Evolutionary conservation across 2,329 filamentous ascomycete genomes (phyloP).

Genomic region (Colletotrichum abscissum): DNA sequence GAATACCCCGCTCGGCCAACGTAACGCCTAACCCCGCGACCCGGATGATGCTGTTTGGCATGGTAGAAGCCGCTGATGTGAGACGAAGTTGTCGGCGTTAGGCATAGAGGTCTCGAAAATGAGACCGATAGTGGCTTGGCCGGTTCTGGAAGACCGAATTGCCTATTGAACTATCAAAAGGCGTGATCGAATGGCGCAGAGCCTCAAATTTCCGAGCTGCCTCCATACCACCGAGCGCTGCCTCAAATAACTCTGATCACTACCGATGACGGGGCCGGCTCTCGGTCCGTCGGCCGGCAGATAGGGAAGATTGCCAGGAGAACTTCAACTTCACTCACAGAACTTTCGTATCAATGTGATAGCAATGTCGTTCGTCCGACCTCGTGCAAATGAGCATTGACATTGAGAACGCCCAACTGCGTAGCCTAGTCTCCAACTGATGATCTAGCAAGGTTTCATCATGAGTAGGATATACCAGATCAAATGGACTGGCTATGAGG

Average conservation of each 20-base stretch:
- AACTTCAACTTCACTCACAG: neutral
- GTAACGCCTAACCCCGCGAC: constrained; percentile 16
- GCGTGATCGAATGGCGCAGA: neutral
- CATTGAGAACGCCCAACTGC: neutral
- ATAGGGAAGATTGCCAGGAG: neutral
- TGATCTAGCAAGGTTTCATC: neutral
- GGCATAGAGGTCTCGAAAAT: neutral
- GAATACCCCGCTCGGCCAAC: constrained; percentile 16
- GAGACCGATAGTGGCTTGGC: neutral
- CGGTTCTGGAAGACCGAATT: neutral
- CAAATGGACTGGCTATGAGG: too few species aligned
- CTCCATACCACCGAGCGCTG: neutral
- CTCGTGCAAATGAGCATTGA: neutral
- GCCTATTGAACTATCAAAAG: neutral
- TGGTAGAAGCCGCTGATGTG: too few species aligned
- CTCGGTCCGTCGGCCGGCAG: neutral
- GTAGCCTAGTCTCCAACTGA: neutral
- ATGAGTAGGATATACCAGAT: too few species aligned
- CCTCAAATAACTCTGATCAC: neutral
- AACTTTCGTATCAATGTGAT: neutral
- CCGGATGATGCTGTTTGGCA: neutral
- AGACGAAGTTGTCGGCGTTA: neutral
- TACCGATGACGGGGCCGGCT: neutral
- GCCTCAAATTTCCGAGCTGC: neutral
- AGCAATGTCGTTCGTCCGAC: neutral